Evolutionary conservation across 257 asterid genomes (phyloP).

Genomic region (Parsonsia alboflavescens): DNA sequence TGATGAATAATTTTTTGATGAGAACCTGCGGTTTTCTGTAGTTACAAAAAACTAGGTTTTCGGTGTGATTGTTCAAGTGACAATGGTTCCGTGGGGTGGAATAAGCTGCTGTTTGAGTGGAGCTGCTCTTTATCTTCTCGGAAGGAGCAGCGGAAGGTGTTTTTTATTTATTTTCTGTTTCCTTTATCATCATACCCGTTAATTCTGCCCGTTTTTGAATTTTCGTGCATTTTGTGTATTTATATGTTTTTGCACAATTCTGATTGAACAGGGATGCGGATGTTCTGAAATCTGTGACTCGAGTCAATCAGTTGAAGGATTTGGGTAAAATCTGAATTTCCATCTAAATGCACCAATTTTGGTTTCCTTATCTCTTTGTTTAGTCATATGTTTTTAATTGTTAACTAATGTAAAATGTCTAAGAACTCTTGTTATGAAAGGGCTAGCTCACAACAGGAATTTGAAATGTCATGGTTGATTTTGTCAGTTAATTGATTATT

Average conservation of each 20-base stretch:
- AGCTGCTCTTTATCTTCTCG: conserved; percentile 93
- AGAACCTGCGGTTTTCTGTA: neutral
- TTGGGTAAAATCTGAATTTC: conserved; percentile 48
- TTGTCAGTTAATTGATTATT: neutral
- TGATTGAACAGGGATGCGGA: conserved; percentile 68
- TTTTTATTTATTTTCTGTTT: conserved; percentile 1
- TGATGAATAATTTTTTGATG: neutral
- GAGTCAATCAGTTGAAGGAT: conserved; percentile 89
- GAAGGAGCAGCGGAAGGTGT: conserved; percentile 94
- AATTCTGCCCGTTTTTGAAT: neutral
- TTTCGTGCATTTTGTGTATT: neutral
- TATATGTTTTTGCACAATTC: neutral
- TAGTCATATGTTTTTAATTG: neutral
- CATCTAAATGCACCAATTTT: neutral
- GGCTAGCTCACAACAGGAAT: neutral
- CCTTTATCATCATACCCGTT: neutral
- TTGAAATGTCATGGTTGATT: neutral
- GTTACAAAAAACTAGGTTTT: conserved; percentile 4
- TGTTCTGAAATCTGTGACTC: conserved; percentile 68
- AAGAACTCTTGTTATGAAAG: neutral
- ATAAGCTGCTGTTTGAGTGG: conserved; percentile 89
- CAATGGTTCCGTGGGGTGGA: conserved; percentile 89
- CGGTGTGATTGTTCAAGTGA: neutral
- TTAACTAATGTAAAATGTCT: too few species aligned
- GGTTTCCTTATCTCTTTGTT: neutral